Conservation (phyloP, 345 rosid genomes). For the Eucalyptus camaldulensis region DNA sequence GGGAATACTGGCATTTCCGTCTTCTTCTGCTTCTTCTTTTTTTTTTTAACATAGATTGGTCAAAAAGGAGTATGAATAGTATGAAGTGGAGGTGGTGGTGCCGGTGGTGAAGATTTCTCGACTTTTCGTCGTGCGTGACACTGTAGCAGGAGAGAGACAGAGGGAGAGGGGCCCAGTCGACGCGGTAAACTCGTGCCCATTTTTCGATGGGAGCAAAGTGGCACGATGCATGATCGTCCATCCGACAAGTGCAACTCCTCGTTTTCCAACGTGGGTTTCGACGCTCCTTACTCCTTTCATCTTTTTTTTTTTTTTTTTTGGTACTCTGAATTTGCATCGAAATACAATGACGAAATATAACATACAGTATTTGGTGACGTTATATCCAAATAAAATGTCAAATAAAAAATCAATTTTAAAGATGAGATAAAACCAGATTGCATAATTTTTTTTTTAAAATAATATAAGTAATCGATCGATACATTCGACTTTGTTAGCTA, state of each 20-base stretch:
- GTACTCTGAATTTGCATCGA: background rate
- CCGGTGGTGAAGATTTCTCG: background rate
- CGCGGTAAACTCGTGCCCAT: background rate
- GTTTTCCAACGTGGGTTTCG: background rate
- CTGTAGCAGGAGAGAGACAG: background rate
- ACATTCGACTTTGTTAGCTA: rapidly evolving
- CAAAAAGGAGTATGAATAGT: background rate
- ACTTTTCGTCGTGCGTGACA: background rate
- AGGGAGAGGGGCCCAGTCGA: background rate
- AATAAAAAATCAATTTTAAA: no score
- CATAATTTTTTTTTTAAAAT: no score
- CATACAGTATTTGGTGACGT: background rate
- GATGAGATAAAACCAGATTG: background rate
- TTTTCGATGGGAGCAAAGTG: background rate
- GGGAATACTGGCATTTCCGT: background rate
- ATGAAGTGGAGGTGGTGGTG: background rate
- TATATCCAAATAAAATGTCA: background rate
- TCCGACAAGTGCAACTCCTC: background rate
- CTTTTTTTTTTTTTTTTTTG: no score
- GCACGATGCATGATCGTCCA: background rate
- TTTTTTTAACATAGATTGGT: background rate
- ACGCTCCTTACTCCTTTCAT: background rate
- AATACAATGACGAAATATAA: background rate
- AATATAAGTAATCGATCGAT: rapidly evolving
- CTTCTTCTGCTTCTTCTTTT: no score